Percentiles rank a stretch among this genome's conserved stretches.
These are phyloP conservation scores for Psilocybe mexicana DNA, from an alignment of 1,284 basidiomycete species.

Conservation along the genomic window DNA sequence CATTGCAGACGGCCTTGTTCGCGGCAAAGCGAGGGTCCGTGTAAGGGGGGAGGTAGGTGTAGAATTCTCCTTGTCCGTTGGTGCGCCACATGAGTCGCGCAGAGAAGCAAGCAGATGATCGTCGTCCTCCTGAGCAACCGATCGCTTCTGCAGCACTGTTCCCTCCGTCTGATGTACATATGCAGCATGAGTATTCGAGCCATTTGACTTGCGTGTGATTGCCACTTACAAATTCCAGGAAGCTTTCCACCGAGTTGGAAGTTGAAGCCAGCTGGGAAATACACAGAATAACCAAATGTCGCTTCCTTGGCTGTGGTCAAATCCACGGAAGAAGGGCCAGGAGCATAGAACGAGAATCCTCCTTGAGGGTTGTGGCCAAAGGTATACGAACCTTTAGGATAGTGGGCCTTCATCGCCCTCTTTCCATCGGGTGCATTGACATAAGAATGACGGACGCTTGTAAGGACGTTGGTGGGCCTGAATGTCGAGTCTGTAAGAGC, in stretches of 20 bases:
- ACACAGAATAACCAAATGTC: constrained; percentile 62
- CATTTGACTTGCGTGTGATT: background rate
- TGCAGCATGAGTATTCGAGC: constrained; percentile 2
- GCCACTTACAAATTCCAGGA: constrained; percentile 52
- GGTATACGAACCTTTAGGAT: constrained; percentile 58
- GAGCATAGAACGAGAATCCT: constrained; percentile 64
- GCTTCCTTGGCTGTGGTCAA: constrained; percentile 51
- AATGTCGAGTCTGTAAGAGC: constrained; percentile 47
- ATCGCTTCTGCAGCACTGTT: constrained; percentile 42
- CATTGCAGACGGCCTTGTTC: constrained; percentile 52
- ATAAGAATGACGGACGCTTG: constrained; percentile 40
- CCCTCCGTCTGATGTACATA: constrained; percentile 45
- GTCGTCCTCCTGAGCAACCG: constrained; percentile 54
- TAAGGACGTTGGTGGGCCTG: constrained; percentile 39
- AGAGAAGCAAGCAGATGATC: constrained; percentile 50
- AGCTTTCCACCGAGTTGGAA: constrained; percentile 54
- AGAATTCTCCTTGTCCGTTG: constrained; percentile 54
- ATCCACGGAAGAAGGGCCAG: constrained; percentile 43
- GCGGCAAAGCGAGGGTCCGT: constrained; percentile 45
- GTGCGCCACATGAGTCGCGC: constrained; percentile 58
- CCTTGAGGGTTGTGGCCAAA: constrained; percentile 50
- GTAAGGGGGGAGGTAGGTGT: constrained; percentile 56
- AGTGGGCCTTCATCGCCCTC: constrained; percentile 51
- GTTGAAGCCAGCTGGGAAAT: constrained; percentile 55
- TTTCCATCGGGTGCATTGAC: constrained; percentile 48